Conservation (phyloP, 306 rosid genomes). For the Delonix regia region DNA sequence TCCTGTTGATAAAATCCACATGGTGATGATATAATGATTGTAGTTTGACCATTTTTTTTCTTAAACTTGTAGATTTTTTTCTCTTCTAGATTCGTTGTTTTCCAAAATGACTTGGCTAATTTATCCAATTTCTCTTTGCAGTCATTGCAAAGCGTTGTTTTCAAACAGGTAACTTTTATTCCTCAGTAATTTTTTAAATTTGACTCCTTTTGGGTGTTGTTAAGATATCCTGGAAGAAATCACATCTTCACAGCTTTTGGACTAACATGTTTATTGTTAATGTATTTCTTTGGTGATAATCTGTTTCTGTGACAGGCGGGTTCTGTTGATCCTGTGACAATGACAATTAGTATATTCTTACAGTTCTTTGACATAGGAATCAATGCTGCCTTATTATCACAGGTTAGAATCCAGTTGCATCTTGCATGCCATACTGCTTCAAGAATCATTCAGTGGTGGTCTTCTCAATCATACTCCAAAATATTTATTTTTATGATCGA, state of each 20-base stretch:
- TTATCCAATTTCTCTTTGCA: slow-evolving; percentile 54
- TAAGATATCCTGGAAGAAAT: too few relatives aligned
- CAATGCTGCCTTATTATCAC: slow-evolving; percentile 87
- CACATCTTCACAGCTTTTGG: slow-evolving; percentile 24
- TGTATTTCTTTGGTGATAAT: slow-evolving; percentile 32
- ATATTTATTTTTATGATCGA: slow-evolving; percentile 14
- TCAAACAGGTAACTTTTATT: slow-evolving; percentile 80
- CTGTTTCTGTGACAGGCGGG: slow-evolving; percentile 72
- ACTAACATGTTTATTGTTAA: slow-evolving; percentile 16
- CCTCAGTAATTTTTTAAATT: neutral
- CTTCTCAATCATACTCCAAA: neutral
- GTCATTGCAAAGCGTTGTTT: slow-evolving; percentile 98
- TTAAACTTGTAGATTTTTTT: neutral
- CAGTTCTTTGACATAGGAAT: slow-evolving; percentile 98
- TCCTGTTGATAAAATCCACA: neutral
- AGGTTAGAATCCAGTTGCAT: slow-evolving; percentile 67
- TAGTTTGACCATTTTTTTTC: neutral
- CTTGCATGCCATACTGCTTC: slow-evolving; percentile 15
- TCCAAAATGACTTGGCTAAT: too few relatives aligned
- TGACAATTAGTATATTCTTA: slow-evolving; percentile 81
- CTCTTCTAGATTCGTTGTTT: slow-evolving; percentile 18
- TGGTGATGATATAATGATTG: neutral
- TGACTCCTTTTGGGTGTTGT: slow-evolving; percentile 26
- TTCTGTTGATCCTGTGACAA: slow-evolving; percentile 96
- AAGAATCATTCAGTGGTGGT: slow-evolving; percentile 5